Evolutionary conservation across 306 rosid species (phyloP).

Genomic region (Cucumis hystrix): DNA sequence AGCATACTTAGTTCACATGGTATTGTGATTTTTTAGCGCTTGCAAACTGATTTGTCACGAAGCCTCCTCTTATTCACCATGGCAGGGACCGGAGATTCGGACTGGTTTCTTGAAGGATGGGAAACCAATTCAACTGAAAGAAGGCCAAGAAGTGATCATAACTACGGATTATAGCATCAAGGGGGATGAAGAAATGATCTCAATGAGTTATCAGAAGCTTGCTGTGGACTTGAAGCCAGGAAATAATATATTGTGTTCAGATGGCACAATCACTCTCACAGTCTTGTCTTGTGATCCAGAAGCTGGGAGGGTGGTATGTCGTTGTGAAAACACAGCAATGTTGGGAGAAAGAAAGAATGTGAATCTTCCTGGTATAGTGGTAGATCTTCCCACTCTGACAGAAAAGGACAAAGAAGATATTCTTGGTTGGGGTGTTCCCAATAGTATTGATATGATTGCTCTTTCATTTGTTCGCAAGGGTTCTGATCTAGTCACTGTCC

Average conservation of each 20-base stretch:
- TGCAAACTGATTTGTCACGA: neutral
- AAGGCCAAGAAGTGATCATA: slow-evolving; percentile 80
- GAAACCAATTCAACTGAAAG: slow-evolving; percentile 77
- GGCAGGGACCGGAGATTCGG: slow-evolving; percentile 93
- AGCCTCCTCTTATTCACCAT: neutral
- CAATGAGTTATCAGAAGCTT: slow-evolving; percentile 89
- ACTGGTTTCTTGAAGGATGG: slow-evolving; percentile 82
- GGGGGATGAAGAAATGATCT: slow-evolving; percentile 54
- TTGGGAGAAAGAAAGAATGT: slow-evolving; percentile 94
- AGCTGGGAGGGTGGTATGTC: slow-evolving; percentile 65
- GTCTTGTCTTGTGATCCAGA: slow-evolving; percentile 61
- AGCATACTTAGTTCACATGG: neutral
- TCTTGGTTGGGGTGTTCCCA: slow-evolving; percentile 90
- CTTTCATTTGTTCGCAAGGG: slow-evolving; percentile 97
- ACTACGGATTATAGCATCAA: slow-evolving; percentile 66
- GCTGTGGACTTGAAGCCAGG: slow-evolving; percentile 79
- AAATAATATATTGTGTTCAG: slow-evolving; percentile 69
- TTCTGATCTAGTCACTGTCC: slow-evolving; percentile 82
- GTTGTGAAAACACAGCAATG: slow-evolving; percentile 73
- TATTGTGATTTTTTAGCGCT: neutral
- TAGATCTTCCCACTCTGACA: slow-evolving; percentile 90
- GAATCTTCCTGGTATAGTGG: slow-evolving; percentile 93
- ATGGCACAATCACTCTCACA: slow-evolving; percentile 78
- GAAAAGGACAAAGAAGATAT: slow-evolving; percentile 92
- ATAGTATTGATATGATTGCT: slow-evolving; percentile 90